These are phyloP conservation scores for Mortierella sp. DNA, from an alignment of 371 early-diverging fungal genomes.

Conservation along the genomic window DNA sequence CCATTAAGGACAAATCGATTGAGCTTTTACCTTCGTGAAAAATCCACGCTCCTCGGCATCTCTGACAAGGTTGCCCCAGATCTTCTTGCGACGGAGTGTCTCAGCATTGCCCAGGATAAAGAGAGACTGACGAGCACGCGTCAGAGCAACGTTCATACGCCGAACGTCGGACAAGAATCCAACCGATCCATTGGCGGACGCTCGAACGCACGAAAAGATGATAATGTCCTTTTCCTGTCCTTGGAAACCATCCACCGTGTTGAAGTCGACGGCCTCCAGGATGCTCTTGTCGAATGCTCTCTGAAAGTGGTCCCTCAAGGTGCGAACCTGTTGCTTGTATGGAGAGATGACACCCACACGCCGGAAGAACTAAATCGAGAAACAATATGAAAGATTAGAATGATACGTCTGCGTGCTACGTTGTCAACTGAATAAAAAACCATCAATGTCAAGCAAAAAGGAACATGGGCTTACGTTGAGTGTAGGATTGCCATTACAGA, in stretches of 20 bases:
- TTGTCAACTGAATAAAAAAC: no score
- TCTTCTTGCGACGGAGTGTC: conserved; percentile 68
- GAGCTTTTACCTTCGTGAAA: conserved; percentile 66
- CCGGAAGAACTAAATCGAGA: conserved; percentile 69
- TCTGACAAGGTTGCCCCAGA: conserved; percentile 78
- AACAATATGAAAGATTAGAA: background rate
- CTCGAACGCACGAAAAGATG: conserved; percentile 95
- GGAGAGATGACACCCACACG: conserved; percentile 93
- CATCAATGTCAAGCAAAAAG: conserved; percentile 11
- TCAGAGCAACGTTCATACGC: conserved; percentile 96
- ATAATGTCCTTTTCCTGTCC: conserved; percentile 99
- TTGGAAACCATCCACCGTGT: conserved; percentile 99
- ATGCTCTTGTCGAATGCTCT: conserved; percentile 72
- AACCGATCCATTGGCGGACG: conserved; percentile 73
- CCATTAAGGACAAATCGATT: background rate
- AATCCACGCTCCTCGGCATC: conserved; percentile 67
- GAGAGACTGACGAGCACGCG: conserved; percentile 91
- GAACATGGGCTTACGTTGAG: conserved; percentile 62
- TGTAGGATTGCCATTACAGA: conserved; percentile 68
- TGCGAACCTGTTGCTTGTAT: conserved; percentile 89
- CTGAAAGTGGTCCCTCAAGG: conserved; percentile 76
- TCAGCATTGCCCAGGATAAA: conserved; percentile 89
- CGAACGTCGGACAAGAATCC: conserved; percentile 94
- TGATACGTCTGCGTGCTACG: no score
- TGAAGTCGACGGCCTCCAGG: conserved; percentile 88